These are phyloP conservation scores for Lasiosphaeria ovina DNA, from an alignment of 495 filamentous ascomycete species.

Conservation along the genomic window DNA sequence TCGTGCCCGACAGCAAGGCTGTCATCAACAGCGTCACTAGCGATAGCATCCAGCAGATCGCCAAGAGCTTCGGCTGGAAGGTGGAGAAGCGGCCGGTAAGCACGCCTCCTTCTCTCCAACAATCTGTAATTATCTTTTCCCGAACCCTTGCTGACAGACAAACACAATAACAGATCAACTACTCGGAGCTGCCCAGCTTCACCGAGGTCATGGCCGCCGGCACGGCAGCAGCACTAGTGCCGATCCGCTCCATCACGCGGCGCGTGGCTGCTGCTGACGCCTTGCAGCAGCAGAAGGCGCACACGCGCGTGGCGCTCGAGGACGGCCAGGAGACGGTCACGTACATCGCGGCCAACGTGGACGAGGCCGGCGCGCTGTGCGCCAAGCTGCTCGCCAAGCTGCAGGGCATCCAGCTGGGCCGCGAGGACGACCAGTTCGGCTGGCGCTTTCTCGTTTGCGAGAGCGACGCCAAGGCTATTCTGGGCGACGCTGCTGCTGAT, in stretches of 20 bases:
- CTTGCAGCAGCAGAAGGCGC: conserved; percentile 32
- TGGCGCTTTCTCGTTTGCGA: conserved; percentile 64
- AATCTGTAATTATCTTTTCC: too few species aligned
- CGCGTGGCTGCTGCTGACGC: conserved; percentile 42
- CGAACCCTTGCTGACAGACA: conserved; percentile 7
- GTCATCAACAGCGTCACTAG: conserved; percentile 83
- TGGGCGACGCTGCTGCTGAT: conserved; percentile 17
- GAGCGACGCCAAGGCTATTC: conserved; percentile 42
- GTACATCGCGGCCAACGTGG: conserved; percentile 59
- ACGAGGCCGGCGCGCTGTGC: conserved; percentile 69
- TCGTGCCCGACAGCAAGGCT: conserved; percentile 75
- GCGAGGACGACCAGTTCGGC: conserved; percentile 68
- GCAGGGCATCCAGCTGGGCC: conserved; percentile 81
- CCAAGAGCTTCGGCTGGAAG: conserved; percentile 60
- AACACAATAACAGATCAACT: conserved; percentile 57
- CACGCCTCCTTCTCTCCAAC: background rate
- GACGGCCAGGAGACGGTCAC: conserved; percentile 59
- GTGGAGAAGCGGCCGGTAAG: conserved; percentile 60
- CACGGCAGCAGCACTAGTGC: conserved; percentile 88
- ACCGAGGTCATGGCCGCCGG: conserved; percentile 87
- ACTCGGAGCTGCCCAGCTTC: conserved; percentile 75
- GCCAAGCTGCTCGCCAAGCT: conserved; percentile 68
- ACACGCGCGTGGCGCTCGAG: conserved; percentile 31
- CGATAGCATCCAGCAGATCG: conserved; percentile 68
- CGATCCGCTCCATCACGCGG: conserved; percentile 82